phyloP scores from a whole-genome alignment of 2,329 filamentous ascomycete genomes.

The Phialophora expanda region DNA sequence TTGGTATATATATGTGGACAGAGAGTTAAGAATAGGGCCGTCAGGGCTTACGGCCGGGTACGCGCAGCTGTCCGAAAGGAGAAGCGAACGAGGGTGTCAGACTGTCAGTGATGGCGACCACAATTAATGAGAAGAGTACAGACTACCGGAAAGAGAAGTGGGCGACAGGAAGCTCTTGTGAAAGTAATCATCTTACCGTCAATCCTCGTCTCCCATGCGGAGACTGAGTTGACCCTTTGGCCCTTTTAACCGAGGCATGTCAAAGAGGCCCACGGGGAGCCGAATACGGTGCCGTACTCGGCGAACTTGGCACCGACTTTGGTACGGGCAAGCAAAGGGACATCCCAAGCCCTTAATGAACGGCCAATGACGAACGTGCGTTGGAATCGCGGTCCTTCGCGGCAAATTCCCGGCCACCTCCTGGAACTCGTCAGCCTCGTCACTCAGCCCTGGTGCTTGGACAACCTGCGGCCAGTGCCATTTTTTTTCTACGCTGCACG shows the following conservation, averaged over 20 bases:
- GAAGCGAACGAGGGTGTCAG: background rate
- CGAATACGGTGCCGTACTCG: background rate
- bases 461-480: background rate
- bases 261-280: no score
- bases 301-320: background rate
- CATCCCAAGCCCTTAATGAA: background rate
- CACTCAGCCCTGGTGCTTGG: background rate
- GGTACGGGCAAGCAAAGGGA: background rate
- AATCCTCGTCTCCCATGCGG: background rate
- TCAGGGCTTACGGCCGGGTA: background rate
- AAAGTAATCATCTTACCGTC: background rate
- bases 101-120: background rate
- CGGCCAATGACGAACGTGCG: background rate
- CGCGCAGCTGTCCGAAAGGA: background rate
- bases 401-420: constrained; percentile 7
- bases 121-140: background rate
- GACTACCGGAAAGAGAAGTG: background rate
- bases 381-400: background rate
- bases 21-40: background rate
- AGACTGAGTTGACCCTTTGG: background rate
- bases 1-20: background rate
- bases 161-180: background rate
- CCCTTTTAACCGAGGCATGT: background rate
- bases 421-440: constrained; percentile 20
- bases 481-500: background rate